phyloP scores from a whole-genome alignment of 345 rosid genomes.

The Euphorbia peplus region DNA sequence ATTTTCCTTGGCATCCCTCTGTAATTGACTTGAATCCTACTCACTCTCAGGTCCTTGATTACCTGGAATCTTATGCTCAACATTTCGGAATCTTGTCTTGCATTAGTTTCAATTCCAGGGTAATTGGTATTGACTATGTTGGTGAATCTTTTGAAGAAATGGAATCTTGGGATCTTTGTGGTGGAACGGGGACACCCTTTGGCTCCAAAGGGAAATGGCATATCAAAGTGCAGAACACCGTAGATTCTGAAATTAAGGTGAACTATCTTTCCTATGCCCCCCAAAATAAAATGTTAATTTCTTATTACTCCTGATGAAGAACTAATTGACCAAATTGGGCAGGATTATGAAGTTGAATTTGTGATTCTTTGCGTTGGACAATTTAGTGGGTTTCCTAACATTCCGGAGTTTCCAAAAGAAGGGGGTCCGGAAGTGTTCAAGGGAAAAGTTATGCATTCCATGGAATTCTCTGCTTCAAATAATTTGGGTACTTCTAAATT shows the following conservation, averaged over 20 bases:
- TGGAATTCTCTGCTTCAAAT: constrained; percentile 30
- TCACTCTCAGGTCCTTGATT: constrained; percentile 24
- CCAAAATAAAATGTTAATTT: no score
- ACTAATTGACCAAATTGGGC: background rate
- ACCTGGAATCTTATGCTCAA: constrained; percentile 28
- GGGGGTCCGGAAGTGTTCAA: constrained; percentile 29
- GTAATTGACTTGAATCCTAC: constrained; percentile 24
- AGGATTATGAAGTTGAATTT: constrained; percentile 37
- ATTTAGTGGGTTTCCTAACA: constrained; percentile 33
- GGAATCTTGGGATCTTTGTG: constrained; percentile 36
- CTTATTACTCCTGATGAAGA: background rate
- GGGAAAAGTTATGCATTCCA: constrained; percentile 39
- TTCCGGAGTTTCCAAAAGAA: constrained; percentile 31
- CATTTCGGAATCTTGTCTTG: constrained; percentile 24
- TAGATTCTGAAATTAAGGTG: constrained; percentile 20
- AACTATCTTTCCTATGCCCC: no score
- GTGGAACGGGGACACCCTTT: constrained; percentile 38
- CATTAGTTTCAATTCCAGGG: constrained; percentile 37
- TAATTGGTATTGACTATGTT: constrained; percentile 24
- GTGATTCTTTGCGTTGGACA: constrained; percentile 35
- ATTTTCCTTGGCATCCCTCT: constrained; percentile 42
- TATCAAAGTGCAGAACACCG: constrained; percentile 22
- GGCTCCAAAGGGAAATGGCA: constrained; percentile 41
- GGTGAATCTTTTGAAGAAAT: constrained; percentile 36
- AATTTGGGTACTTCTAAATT: constrained; percentile 19